A percentile compares a stretch with the other conserved stretches of the same genome.
phyloP scores from a whole-genome alignment of 805 yeast species.

The Ogataea zsoltii region DNA sequence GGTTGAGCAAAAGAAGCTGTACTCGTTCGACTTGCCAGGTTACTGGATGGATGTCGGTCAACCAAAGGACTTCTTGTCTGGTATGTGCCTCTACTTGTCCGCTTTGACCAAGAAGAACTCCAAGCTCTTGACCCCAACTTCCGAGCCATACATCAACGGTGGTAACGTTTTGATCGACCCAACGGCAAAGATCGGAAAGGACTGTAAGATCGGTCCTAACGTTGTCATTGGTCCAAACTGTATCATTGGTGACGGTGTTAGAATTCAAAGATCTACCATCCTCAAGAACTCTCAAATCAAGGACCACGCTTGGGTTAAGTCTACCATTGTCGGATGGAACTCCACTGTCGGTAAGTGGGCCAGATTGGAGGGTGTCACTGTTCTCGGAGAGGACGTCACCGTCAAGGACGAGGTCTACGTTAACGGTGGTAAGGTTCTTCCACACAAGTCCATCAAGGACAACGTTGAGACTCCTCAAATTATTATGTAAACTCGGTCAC shows the following conservation, averaged over 20 bases:
- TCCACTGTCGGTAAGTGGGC: slow-evolving; percentile 99
- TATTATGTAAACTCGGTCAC: slow-evolving; percentile 69
- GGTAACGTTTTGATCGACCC: slow-evolving; percentile 95
- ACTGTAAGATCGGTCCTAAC: slow-evolving; percentile 96
- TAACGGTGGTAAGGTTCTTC: slow-evolving; percentile 98
- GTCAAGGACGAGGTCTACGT: slow-evolving; percentile 98
- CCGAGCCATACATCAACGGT: slow-evolving; percentile 75
- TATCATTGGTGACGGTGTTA: slow-evolving; percentile 95
- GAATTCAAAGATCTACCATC: slow-evolving; percentile 93
- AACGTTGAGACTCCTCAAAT: slow-evolving; percentile 98
- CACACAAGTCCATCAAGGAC: slow-evolving; percentile 94
- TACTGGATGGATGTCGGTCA: slow-evolving; percentile 99
- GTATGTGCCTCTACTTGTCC: slow-evolving; percentile 88
- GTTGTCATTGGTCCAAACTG: slow-evolving; percentile 98
- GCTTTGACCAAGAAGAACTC: slow-evolving; percentile 83
- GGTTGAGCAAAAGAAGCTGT: slow-evolving; percentile 84
- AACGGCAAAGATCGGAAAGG: slow-evolving; percentile 87
- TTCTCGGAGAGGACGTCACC: slow-evolving; percentile 98
- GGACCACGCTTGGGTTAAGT: slow-evolving; percentile 97
- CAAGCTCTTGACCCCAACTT: slow-evolving; percentile 56
- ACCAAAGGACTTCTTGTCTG: slow-evolving; percentile 98
- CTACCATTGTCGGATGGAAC: slow-evolving; percentile 99
- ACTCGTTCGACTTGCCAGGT: slow-evolving; percentile 97
- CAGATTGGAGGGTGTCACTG: slow-evolving; percentile 96
- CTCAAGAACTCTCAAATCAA: slow-evolving; percentile 87